These are phyloP conservation scores for Penicillium macrosclerotiorum DNA, from an alignment of 495 filamentous ascomycete genomes.

Conservation along the genomic window DNA sequence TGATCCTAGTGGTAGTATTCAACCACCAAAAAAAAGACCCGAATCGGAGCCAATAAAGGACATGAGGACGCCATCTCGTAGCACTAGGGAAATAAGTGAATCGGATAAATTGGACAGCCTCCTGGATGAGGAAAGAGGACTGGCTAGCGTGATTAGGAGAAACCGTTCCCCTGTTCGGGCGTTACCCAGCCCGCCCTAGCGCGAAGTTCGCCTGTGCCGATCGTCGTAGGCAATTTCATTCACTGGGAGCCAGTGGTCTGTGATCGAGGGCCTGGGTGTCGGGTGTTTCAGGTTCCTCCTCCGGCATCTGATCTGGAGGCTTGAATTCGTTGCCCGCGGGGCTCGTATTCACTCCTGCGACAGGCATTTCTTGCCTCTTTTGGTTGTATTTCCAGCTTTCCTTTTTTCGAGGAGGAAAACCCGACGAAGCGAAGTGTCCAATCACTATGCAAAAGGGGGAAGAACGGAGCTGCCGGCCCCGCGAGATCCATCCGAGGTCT, in stretches of 20 bases:
- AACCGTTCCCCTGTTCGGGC: constrained; percentile 12
- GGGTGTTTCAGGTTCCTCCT: constrained; percentile 31
- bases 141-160: constrained; percentile 27
- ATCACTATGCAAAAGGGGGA: constrained; percentile 6
- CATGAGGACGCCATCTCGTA: not conserved
- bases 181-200: constrained; percentile 17
- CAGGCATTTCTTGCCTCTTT: too few species aligned
- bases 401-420: not conserved
- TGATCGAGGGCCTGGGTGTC: constrained; percentile 14
- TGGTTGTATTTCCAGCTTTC: not conserved
- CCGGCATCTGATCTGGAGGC: constrained; percentile 13
- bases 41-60: constrained; percentile 11
- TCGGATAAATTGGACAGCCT: constrained; percentile 17
- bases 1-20: not conserved
- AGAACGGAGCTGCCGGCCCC: constrained; percentile 10
- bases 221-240: constrained; percentile 33
- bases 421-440: not conserved
- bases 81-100: constrained; percentile 6
- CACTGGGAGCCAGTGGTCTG: constrained; percentile 24
- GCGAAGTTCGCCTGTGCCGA: constrained; percentile 21
- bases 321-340: too few species aligned
- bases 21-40: not conserved
- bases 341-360: too few species aligned
- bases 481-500: constrained; percentile 26
- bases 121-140: constrained; percentile 13